Evolutionary conservation across 495 filamentous ascomycete species (phyloP).

Genomic region (Xylaria longipes): DNA sequence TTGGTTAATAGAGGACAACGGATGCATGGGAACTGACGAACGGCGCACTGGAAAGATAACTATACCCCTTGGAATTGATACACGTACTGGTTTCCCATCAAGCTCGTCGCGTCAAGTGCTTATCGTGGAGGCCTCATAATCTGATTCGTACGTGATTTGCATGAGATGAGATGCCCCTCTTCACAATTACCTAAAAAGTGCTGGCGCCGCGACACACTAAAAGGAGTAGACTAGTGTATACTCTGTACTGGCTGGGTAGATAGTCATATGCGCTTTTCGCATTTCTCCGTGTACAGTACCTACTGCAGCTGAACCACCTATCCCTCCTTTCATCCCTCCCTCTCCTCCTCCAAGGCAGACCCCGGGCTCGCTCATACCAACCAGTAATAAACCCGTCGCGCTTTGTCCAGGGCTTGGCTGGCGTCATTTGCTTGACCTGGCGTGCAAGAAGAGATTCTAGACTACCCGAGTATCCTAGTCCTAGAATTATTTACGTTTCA

Average conservation of each 20-base stretch:
- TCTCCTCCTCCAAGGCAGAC: too few relatives aligned
- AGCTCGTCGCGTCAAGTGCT: conserved; percentile 8
- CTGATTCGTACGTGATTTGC: neutral
- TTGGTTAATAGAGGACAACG: conserved; percentile 35
- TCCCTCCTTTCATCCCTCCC: neutral
- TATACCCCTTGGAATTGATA: conserved; percentile 24
- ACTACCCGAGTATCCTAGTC: neutral
- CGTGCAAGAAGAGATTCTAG: neutral
- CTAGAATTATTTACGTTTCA: neutral
- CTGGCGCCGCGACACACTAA: conserved; percentile 4
- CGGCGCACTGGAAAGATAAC: conserved; percentile 24
- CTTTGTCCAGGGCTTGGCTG: conserved; percentile 13
- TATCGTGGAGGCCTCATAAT: conserved; percentile 4
- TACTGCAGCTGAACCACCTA: neutral
- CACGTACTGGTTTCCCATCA: conserved; percentile 5
- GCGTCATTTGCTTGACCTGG: neutral
- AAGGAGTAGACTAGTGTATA: conserved; percentile 4
- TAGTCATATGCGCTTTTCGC: neutral
- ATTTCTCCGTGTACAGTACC: neutral
- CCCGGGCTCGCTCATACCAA: neutral
- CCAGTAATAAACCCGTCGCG: neutral
- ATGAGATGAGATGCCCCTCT: conserved; percentile 4
- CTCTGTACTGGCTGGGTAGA: neutral
- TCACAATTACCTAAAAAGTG: conserved; percentile 13
- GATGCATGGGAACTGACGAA: conserved; percentile 18